Base-by-base conservation (phyloP, 441 rosid species). In the Capsella rubella region DNA sequence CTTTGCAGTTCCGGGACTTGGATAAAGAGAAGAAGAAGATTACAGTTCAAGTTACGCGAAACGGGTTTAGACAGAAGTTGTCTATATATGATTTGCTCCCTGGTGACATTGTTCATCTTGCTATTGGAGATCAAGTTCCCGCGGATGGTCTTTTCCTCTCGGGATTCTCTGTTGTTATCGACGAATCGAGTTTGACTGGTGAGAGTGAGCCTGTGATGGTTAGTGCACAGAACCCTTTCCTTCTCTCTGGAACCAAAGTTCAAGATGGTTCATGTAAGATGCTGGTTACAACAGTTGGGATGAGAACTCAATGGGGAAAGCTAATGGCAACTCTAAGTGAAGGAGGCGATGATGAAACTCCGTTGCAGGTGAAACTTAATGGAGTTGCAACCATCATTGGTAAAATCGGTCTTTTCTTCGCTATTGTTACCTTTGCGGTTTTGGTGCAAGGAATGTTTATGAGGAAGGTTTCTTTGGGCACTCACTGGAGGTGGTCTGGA, bases 291-390 rank as follows among this genome's bases (percentile, higher is more conserved):
- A 89, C 88, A 4, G 90, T 87, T 63, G 93, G 91, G 70, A 89
- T 89, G 93, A 87, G 93, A 73, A 89, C 93, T 13, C 93, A 89
- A 61, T 89, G 93, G 93, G 93, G 91, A 16, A 89, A 85, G 39
- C 31, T 89, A 64, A 89, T 89, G 89, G 90, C 85, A 1, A 85
- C 93, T 64, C 84, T 88, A 1, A 88, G 84, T 69, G 93, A 88
- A 80, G 93, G 90, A 45, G 93, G 90, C 28, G 90, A 88, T 34
- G 93, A 88, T 34, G 93, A 88, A 77, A 88, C 90, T 53, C 93
- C 88, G 1, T 80, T 89, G 63, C 93, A 89, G 74, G 93, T 89
- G 37, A 89, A 89, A 83, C 77, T 89, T 73, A 87, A 89, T 61
- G 93, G 93, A 73, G 91, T 89, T n/a, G 91, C 93, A 34, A 89